Evolutionary conservation across 1,284 basidiomycete species (phyloP), one percentile per base, ranked within the genome.

Genomic region (Leccinum subfulvum): DNA sequence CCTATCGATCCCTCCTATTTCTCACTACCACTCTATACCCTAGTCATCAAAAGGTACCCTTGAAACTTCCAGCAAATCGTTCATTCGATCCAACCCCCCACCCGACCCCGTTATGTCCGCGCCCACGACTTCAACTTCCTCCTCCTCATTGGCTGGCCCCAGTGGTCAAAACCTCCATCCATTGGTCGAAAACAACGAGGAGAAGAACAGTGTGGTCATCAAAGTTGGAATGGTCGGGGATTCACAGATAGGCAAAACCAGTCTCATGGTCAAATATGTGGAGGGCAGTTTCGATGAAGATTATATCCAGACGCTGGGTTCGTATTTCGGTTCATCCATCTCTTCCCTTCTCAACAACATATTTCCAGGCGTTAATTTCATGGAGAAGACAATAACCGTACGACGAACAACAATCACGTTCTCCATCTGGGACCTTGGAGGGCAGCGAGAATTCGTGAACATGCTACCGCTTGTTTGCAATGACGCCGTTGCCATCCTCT

Each of bases 201-300:
- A 91, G 74, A 89, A 89, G 84, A 91, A 91, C 75, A 95, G 93
- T 74, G 94, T 98, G 71, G 93, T 97, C 62, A 91, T 97, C 78
- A 97, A 99, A 78, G 96, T 98, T 60, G 96, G 96, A 62, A 98
- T 98, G 96, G 94, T 99, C 44, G 97, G 97, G 59, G 97, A 99
- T 81, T 95, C 95, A 71, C 95, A 98, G 81, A 98, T 98, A 73
- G 96, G 96, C 69, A 98, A 98, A 84, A 98, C 96, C 64, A 94
- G 91, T 78, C 83, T 98, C 74, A 98, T 98, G 95, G 95, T 97
- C 74, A 96, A 97, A 81, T 98, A 98, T 73, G 95, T 97, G 65
- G 95, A 98, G 81, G 95, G 95, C 63, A 94, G 91, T 77, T 96
- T 96, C 76, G 94, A 96, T 79, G 96, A 98, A 82, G 96, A 98